These are phyloP conservation scores for Haplographium delicatum DNA, from an alignment of 495 filamentous ascomycete genomes.

Conservation along the genomic window DNA sequence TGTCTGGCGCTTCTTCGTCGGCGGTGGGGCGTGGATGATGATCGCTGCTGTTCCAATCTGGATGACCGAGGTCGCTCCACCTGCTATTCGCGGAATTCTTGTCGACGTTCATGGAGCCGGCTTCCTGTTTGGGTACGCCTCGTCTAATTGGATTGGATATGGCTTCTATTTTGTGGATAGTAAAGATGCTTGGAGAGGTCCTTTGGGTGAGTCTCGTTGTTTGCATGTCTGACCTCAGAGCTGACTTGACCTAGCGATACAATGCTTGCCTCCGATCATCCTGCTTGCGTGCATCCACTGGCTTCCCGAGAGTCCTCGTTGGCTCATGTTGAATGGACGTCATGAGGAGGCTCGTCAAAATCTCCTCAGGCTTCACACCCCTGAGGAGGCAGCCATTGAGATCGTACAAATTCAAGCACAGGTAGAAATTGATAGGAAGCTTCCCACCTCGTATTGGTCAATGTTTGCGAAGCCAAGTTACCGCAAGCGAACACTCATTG, in stretches of 20 bases:
- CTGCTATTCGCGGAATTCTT: too few relatives aligned
- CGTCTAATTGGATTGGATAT: too few relatives aligned
- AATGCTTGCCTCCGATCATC: conserved; percentile 44
- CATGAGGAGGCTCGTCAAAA: conserved; percentile 37
- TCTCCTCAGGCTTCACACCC: conserved; percentile 42
- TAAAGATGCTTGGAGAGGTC: too few relatives aligned
- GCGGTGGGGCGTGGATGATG: too few relatives aligned
- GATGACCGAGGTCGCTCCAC: too few relatives aligned
- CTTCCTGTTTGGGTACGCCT: too few relatives aligned
- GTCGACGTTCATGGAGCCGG: too few relatives aligned
- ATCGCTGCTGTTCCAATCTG: too few relatives aligned
- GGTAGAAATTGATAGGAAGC: conserved; percentile 35
- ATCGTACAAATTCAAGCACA: conserved; percentile 40
- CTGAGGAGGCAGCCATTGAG: conserved; percentile 40
- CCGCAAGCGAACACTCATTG: conserved; percentile 44
- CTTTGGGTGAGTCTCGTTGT: too few relatives aligned
- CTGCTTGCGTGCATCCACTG: conserved; percentile 45
- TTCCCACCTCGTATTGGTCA: conserved; percentile 36
- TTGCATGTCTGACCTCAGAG: too few relatives aligned
- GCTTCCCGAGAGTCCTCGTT: conserved; percentile 51
- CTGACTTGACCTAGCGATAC: conserved; percentile 49
- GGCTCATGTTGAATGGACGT: conserved; percentile 49
- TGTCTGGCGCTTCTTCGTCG: too few relatives aligned
- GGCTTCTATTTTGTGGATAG: too few relatives aligned
- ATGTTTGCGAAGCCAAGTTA: conserved; percentile 39